Base-by-base conservation (phyloP, 768 basidiomycete species). In the Neoboletus subvelutipes region DNA sequence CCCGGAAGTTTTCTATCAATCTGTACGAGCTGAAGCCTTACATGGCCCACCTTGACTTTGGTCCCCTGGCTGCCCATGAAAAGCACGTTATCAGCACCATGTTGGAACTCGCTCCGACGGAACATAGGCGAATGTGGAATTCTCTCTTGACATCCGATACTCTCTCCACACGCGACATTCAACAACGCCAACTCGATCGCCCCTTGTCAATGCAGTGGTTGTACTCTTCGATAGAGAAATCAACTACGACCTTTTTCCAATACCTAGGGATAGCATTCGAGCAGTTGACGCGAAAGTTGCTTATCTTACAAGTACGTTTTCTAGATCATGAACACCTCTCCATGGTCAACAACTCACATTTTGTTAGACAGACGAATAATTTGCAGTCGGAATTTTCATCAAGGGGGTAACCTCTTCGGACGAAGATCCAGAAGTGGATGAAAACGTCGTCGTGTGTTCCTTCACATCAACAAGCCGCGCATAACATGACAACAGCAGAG, bases 371-470 rank as follows among this genome's bases (percentile, higher is more conserved):
- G 84, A 86, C 55, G 78, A 82, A 24, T 76, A 86, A 5, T 87
- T 87, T 60, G 71, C 83, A 1, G 68, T 86, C 26, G 85, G 83
- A 0, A 80, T 88, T 13, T 87, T 87, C 66, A 82, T 87, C 66
- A 73, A 81, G 40, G 85, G 86, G 4, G 67, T 78, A 1, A 77
- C 86, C 20, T 71, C 77, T 24, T 85, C 85, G 81, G 78, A 79
- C 47, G 82, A 82, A 62, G 81, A 86, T 55, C 79, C 81, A 0
- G 79, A 83, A 48, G 78, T 86, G 18, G 76, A 78, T 45, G 73
- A 84, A 22, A 83, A 84, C 45, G 79, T 87, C 10, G 81, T 84
- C 7, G 83, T 85, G 9, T 83, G 82, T 60, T 80, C 84, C 1
- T 87, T 87, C 67, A 76, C n/a, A n/a, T 85, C 31, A 31, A 31